Evolutionary conservation across 148 eudicot species (phyloP).

Genomic region (Camellia japonica): DNA sequence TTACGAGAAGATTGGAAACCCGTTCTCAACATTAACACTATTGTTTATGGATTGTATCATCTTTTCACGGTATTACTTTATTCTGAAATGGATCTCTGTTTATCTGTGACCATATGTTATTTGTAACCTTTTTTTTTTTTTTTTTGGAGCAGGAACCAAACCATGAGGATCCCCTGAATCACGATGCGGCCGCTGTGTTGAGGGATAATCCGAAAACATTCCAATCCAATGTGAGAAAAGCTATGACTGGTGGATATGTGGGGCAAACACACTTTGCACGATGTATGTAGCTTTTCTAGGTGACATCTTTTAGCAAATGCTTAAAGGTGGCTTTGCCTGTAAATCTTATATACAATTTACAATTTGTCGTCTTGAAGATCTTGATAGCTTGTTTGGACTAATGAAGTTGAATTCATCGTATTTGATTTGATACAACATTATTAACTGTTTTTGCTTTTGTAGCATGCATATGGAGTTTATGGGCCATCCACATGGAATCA

Average conservation of each 20-base stretch:
- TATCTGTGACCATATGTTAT: neutral
- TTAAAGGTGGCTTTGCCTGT: too few relatives aligned
- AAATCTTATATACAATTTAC: too few relatives aligned
- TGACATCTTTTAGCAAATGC: neutral
- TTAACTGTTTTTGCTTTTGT: too few relatives aligned
- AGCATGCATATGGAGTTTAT: too few relatives aligned
- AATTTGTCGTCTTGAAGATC: too few relatives aligned
- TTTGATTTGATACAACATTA: too few relatives aligned
- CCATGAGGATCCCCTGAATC: constrained; percentile 54
- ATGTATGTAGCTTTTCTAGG: constrained; percentile 18
- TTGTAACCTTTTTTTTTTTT: neutral
- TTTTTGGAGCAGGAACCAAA: constrained; percentile 45
- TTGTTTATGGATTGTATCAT: constrained; percentile 47
- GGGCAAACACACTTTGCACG: constrained; percentile 46
- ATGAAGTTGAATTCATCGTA: too few relatives aligned
- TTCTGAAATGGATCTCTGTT: neutral
- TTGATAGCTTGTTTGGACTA: too few relatives aligned
- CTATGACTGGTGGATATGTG: constrained; percentile 52
- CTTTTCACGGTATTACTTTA: constrained; percentile 46
- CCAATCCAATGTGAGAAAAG: constrained; percentile 46
- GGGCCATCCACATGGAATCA: too few relatives aligned
- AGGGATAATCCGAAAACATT: constrained; percentile 51
- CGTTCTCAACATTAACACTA: constrained; percentile 47
- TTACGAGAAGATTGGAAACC: constrained; percentile 63
- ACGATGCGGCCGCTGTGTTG: constrained; percentile 51